phyloP scores from a whole-genome alignment of 2,329 filamentous ascomycete genomes.

The Pseudopithomyces maydicus region DNA sequence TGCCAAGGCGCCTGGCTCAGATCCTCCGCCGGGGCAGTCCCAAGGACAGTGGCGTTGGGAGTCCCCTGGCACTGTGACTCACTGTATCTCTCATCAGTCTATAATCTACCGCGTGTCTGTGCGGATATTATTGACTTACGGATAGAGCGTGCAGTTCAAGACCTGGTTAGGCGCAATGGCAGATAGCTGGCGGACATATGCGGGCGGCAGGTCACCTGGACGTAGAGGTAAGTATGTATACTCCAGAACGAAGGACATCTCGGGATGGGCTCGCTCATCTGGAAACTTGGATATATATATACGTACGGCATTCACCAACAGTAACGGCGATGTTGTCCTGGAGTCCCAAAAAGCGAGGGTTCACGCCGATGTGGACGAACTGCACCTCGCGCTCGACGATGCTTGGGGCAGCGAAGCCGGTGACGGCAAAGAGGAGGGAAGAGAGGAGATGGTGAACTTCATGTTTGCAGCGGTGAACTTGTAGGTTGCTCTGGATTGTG shows the following conservation, averaged over 20 bases:
- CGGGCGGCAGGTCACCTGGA: background rate
- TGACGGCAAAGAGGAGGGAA: background rate
- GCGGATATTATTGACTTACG: background rate
- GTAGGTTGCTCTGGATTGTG: background rate
- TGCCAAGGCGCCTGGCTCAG: background rate
- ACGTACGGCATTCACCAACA: background rate
- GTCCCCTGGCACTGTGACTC: background rate
- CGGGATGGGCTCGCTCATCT: no score
- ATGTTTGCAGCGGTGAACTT: background rate
- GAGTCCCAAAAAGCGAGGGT: background rate
- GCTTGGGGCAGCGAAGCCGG: background rate
- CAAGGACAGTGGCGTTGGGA: background rate
- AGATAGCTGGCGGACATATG: background rate
- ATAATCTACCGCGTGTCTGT: background rate
- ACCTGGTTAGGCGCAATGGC: background rate
- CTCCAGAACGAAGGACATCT: no score
- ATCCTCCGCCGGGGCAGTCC: background rate
- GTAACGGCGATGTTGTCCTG: background rate
- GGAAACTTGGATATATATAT: background rate
- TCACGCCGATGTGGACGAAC: background rate
- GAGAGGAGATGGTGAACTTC: background rate
- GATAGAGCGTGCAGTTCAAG: background rate
- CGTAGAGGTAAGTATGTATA: background rate
- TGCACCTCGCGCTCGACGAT: background rate
- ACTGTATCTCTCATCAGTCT: background rate